A percentile compares a stretch with the other conserved stretches of the same genome.
Evolutionary conservation across 306 rosid species (phyloP).

Genomic region (Acacia acuminata): DNA sequence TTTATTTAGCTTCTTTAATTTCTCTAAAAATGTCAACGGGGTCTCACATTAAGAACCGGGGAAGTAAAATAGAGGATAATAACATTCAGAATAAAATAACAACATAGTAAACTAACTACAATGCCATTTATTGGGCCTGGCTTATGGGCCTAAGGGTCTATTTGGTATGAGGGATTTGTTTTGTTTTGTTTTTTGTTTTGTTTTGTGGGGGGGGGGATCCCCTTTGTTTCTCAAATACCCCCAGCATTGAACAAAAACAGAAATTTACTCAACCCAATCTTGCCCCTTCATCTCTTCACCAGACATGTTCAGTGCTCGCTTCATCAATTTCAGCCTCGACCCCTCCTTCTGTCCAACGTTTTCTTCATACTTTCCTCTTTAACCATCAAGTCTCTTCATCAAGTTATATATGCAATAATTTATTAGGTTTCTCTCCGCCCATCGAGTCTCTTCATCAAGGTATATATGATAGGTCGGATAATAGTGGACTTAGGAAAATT

Average conservation of each 20-base stretch:
- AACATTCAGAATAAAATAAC: background rate
- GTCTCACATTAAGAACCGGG: too few species aligned
- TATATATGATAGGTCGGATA: background rate
- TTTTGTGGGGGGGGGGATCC: background rate
- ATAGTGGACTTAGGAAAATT: slow-evolving; percentile 18
- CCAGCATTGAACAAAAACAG: background rate
- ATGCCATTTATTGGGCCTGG: background rate
- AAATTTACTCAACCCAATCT: background rate
- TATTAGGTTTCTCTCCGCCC: too few species aligned
- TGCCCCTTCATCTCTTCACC: too few species aligned
- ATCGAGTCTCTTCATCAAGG: background rate
- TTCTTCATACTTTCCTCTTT: background rate
- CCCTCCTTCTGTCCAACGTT: background rate
- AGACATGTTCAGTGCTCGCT: background rate
- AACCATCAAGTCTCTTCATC: background rate
- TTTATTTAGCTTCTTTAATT: too few species aligned
- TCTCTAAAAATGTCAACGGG: too few species aligned
- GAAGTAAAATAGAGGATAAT: background rate
- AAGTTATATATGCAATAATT: too few species aligned
- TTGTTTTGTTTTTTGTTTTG: too few species aligned
- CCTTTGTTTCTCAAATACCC: background rate
- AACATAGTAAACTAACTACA: background rate
- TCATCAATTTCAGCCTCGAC: too few species aligned
- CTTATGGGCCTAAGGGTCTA: background rate
- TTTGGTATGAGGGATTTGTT: background rate